phyloP scores from a whole-genome alignment of 768 basidiomycete species.

The Lentinula sp. region DNA sequence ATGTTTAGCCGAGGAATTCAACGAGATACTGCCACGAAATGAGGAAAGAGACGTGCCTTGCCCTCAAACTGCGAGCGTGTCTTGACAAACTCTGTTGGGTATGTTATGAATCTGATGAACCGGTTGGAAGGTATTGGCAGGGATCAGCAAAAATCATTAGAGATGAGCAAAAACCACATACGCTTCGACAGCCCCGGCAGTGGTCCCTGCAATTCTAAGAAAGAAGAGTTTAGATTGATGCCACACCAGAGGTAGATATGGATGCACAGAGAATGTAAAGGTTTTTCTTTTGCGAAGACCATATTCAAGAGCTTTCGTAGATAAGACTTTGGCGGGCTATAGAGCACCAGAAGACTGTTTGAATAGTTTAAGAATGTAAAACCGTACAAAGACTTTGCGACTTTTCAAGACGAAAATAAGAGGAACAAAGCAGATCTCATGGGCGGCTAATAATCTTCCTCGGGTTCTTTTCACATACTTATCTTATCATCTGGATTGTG shows the following conservation, averaged over 20 bases:
- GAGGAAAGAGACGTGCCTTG: neutral
- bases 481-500: too few species aligned
- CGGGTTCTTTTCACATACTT: too few species aligned
- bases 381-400: too few species aligned
- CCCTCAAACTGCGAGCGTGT: constrained; percentile 65
- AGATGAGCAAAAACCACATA: constrained; percentile 29
- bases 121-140: neutral
- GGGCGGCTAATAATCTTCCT: too few species aligned
- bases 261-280: constrained; percentile 65
- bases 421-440: too few species aligned
- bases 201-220: constrained; percentile 71
- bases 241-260: neutral
- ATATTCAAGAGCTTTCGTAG: constrained; percentile 16
- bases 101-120: constrained; percentile 60
- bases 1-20: neutral
- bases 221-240: neutral
- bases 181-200: constrained; percentile 93
- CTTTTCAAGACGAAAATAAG: too few species aligned
- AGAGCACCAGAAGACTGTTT: neutral
- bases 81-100: constrained; percentile 90
- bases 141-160: constrained; percentile 5
- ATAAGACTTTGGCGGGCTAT: neutral
- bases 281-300: constrained; percentile 68
- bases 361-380: too few species aligned
- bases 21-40: too few species aligned